phyloP scores from a whole-genome alignment of 495 filamentous ascomycete genomes.

The Tuber microsphaerosporum region DNA sequence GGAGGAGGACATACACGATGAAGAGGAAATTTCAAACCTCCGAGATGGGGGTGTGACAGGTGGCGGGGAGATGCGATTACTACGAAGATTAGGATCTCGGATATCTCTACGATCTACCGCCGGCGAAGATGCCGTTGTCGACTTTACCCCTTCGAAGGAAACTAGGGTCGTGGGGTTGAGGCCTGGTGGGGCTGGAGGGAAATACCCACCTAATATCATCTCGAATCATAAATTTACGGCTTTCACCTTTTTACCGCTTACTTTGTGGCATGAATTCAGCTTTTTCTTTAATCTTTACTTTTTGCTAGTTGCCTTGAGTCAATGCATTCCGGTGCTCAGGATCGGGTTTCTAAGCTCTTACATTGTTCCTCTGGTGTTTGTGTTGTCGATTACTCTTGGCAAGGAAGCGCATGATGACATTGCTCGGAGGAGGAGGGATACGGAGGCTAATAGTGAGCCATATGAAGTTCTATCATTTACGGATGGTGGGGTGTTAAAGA shows the following conservation, averaged over 20 bases:
- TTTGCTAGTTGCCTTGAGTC: slow-evolving; percentile 85
- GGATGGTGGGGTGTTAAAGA: background rate
- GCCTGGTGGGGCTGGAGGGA: slow-evolving; percentile 4
- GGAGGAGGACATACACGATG: background rate
- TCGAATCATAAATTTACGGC: slow-evolving; percentile 99
- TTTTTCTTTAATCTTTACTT: slow-evolving; percentile 99
- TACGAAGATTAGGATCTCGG: slow-evolving; percentile 30
- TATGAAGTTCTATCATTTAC: slow-evolving; percentile 70
- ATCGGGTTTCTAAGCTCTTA: slow-evolving; percentile 96
- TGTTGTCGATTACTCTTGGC: slow-evolving; percentile 80
- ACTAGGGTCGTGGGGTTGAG: slow-evolving; percentile 24
- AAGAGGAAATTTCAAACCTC: background rate
- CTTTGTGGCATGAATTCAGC: slow-evolving; percentile 95
- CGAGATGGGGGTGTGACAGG: slow-evolving; percentile 4
- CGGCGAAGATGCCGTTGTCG: slow-evolving; percentile 17
- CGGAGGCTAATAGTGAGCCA: slow-evolving; percentile 87
- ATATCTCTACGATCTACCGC: slow-evolving; percentile 23
- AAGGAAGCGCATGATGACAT: slow-evolving; percentile 97
- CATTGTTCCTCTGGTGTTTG: slow-evolving; percentile 84
- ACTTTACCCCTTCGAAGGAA: slow-evolving; percentile 35
- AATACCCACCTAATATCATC: slow-evolving; percentile 67
- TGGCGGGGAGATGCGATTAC: slow-evolving; percentile 19
- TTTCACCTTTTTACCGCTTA: slow-evolving; percentile 86
- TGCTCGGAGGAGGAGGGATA: slow-evolving; percentile 71
- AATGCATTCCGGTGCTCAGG: slow-evolving; percentile 76